Evolutionary conservation across 2,329 filamentous ascomycete genomes (phyloP), one percentile per base, ranked within the genome.

Genomic region (Fusarium illudens): DNA sequence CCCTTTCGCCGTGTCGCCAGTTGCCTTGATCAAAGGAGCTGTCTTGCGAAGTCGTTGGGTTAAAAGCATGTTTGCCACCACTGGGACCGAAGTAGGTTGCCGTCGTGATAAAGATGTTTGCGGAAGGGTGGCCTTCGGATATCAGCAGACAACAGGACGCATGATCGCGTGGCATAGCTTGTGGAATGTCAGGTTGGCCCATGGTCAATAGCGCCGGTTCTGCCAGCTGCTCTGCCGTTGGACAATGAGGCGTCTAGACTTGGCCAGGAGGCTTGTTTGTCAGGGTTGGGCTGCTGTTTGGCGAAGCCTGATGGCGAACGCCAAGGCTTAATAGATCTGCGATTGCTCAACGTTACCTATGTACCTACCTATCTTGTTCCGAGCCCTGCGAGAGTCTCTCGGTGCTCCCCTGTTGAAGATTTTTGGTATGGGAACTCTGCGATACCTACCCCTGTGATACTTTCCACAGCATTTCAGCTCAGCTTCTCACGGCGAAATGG

Each of bases 101-200:
- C 22, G 33, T 33, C 27, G 63, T 20, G 32, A 62, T 12, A 13
- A 42, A n/a, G 42, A 42, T 68, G 65, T 19, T 62, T 68, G 56
- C 65, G 39, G 63, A 65, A 60, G 33, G n/a, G 17, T 13, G 25
- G 5, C 10, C 10, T 13, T 20, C 32, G 25, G 61, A 33, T 53
- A 36, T 22, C 34, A 19, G 44, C 19, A 65, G 49, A 39, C 50
- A 33, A 20, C 8, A 39, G 27, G 30, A 39, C 17, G 33, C 15
- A 49, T 13, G 12, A 46, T 51, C 17, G 36, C 12, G 60, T 65
- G 65, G 65, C 65, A 54, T 54, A 22, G n/a, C 3, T 20, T 42
- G 34, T 50, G 65, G 62, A 68, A 68, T 66, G 58, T 42, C 30
- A 57, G 29, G 4, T 19, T 36, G 33, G 34, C 30, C 9, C 39